Evolutionary conservation across 108 stramenopile genomes (phyloP).

Genomic region (Skeletonema grethae): DNA sequence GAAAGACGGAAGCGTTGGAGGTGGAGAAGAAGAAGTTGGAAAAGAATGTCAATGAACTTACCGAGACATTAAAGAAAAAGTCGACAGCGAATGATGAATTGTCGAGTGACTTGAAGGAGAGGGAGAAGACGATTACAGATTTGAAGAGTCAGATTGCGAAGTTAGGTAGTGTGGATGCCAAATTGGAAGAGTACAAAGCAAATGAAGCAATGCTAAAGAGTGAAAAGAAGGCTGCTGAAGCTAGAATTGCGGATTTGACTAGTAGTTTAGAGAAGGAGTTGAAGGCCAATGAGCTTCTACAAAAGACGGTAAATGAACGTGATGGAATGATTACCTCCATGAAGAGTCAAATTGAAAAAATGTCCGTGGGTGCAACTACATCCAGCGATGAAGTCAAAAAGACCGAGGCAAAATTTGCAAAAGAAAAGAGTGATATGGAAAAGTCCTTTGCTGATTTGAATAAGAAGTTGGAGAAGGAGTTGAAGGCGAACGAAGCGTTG

Average conservation of each 20-base stretch:
- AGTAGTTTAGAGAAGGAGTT: not conserved
- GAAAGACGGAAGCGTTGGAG: not conserved
- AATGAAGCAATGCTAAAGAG: not conserved
- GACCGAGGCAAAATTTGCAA: not conserved
- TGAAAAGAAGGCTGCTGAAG: not conserved
- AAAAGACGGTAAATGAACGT: not conserved
- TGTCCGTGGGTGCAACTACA: not conserved
- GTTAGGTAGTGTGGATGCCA: not conserved
- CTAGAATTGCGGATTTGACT: not conserved
- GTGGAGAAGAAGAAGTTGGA: not conserved
- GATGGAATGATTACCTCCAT: not conserved
- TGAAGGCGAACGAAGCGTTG: not conserved
- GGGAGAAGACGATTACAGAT: not conserved
- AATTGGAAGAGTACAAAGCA: not conserved
- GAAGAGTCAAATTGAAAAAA: not conserved
- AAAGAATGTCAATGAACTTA: not conserved
- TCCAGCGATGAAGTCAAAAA: not conserved
- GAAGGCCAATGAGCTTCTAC: not conserved
- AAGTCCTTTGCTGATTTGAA: not conserved
- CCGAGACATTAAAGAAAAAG: not conserved
- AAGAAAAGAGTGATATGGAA: conserved; percentile 2
- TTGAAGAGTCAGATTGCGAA: not conserved
- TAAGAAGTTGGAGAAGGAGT: not conserved
- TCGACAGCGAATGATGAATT: not conserved
- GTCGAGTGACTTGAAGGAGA: not conserved